Percentiles rank a stretch among this genome's conserved stretches.
These are phyloP conservation scores for Phylloporus rhodoxanthus DNA, from an alignment of 768 basidiomycete genomes.

Conservation along the genomic window DNA sequence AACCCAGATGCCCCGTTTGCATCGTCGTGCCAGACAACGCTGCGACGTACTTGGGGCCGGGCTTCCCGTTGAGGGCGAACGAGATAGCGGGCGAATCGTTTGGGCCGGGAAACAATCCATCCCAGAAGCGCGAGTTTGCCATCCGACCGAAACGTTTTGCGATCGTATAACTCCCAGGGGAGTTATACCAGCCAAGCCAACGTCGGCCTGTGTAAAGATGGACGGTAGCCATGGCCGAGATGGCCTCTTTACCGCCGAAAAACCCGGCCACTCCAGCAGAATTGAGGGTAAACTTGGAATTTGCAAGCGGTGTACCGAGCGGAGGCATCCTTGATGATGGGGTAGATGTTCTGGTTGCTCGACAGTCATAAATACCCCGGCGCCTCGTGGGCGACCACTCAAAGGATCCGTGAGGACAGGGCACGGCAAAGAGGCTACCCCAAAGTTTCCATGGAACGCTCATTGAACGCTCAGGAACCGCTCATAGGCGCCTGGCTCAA, in stretches of 20 bases:
- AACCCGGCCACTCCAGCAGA: conserved; percentile 31
- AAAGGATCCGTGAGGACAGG: not conserved
- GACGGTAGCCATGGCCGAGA: conserved; percentile 31
- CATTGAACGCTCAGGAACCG: not conserved
- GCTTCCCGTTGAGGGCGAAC: conserved; percentile 27
- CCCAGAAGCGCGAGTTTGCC: conserved; percentile 29
- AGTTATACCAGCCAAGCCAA: conserved; percentile 34
- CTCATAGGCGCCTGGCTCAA: not conserved
- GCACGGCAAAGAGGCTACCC: not conserved
- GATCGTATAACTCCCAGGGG: conserved; percentile 31
- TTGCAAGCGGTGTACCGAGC: conserved; percentile 5
- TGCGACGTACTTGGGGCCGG: conserved; percentile 27
- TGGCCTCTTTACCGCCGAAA: conserved; percentile 34
- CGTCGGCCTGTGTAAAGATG: conserved; percentile 28
- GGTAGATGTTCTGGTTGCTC: no score
- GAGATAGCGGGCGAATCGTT: conserved; percentile 19
- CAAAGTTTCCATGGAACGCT: not conserved
- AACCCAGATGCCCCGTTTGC: conserved; percentile 24
- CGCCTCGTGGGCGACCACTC: not conserved
- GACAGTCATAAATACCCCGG: conserved; percentile 1
- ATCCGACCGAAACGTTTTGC: conserved; percentile 31
- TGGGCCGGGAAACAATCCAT: conserved; percentile 29
- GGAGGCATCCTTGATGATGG: conserved; percentile 6
- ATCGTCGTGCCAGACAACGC: conserved; percentile 29
- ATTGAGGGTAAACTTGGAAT: conserved; percentile 20